Evolutionary conservation across 1,284 basidiomycete genomes (phyloP).

Genomic region (Microbotryum lychnidis-dioicae): DNA sequence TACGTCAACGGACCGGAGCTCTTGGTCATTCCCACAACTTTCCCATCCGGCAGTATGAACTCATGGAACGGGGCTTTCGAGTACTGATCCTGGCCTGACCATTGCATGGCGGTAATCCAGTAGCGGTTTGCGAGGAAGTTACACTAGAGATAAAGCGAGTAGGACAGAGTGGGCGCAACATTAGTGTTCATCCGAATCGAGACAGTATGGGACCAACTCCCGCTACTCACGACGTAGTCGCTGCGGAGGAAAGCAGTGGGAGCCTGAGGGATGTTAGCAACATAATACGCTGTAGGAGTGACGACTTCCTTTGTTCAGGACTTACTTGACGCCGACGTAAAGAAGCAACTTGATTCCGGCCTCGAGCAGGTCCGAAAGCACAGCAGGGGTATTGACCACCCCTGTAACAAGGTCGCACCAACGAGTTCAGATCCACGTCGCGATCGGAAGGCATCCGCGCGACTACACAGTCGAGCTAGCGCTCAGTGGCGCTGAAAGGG

Average conservation of each 20-base stretch:
- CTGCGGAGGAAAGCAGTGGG: neutral
- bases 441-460: too few relatives aligned
- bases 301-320: constrained; percentile 44
- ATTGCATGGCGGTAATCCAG: constrained; percentile 25
- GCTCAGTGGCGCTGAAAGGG: too few relatives aligned
- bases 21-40: constrained; percentile 6
- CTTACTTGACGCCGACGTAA: constrained; percentile 50
- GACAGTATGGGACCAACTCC: too few relatives aligned
- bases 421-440: constrained; percentile 38
- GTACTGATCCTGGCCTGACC: constrained; percentile 15
- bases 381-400: constrained; percentile 56
- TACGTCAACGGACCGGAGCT: constrained; percentile 21
- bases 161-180: too few relatives aligned
- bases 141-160: neutral
- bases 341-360: constrained; percentile 44
- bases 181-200: neutral
- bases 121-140: constrained; percentile 15
- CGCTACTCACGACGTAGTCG: neutral
- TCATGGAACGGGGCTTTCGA: constrained; percentile 13
- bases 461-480: too few relatives aligned
- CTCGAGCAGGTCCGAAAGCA: constrained; percentile 66
- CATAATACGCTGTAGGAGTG: neutral
- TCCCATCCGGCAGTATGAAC: neutral
- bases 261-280: constrained; percentile 48
- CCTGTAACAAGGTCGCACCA: constrained; percentile 23